These are phyloP conservation scores for Podospora tetraspora DNA, from an alignment of 495 filamentous ascomycete genomes.

Conservation along the genomic window DNA sequence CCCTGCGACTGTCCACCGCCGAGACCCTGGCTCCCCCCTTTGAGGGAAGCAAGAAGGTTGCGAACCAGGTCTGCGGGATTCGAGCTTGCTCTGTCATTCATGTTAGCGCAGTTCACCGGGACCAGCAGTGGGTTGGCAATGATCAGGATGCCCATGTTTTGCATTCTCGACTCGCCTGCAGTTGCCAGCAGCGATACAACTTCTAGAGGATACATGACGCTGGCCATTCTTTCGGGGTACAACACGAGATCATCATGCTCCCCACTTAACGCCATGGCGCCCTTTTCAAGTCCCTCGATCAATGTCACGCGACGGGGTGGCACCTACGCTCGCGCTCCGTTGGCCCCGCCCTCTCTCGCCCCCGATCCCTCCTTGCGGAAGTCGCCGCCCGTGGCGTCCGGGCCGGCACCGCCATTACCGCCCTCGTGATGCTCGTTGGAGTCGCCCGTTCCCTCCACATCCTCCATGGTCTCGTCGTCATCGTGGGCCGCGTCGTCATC, in stretches of 20 bases:
- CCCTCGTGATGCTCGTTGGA: slow-evolving; percentile 51
- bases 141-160: slow-evolving; percentile 13
- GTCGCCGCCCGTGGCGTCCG: slow-evolving; percentile 83
- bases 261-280: neutral
- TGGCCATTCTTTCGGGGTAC: neutral
- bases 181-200: slow-evolving; percentile 7
- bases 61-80: slow-evolving; percentile 61
- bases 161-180: slow-evolving; percentile 20
- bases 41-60: slow-evolving; percentile 81
- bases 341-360: slow-evolving; percentile 84
- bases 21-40: slow-evolving; percentile 44
- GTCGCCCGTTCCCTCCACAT: slow-evolving; percentile 64
- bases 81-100: slow-evolving; percentile 36
- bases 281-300: neutral
- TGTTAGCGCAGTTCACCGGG: slow-evolving; percentile 31
- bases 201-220: slow-evolving; percentile 32
- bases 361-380: slow-evolving; percentile 83
- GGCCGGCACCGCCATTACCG: slow-evolving; percentile 71
- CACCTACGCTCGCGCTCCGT: slow-evolving; percentile 99
- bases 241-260: neutral
- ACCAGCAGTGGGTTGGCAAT: neutral
- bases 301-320: slow-evolving; percentile 3
- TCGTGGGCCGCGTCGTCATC: slow-evolving; percentile 59
- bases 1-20: slow-evolving; percentile 41
- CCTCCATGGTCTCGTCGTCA: slow-evolving; percentile 80